A percentile compares a stretch with the other conserved stretches of the same genome.
phyloP scores from a whole-genome alignment of 2,329 filamentous ascomycete species.

The Calonectria crousiana region DNA sequence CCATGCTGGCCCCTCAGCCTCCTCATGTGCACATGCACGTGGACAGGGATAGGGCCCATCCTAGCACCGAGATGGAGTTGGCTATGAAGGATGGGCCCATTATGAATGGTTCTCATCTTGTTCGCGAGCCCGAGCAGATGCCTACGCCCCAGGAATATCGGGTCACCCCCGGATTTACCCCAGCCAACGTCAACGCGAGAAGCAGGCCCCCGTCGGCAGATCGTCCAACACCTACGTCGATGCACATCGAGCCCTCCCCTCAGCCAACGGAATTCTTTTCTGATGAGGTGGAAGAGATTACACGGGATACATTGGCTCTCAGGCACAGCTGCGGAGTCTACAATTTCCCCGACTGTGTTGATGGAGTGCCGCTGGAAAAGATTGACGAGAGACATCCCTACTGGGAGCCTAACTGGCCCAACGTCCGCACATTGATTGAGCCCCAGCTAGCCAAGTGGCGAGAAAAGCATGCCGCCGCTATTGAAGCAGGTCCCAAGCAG shows the following conservation, averaged over 20 bases:
- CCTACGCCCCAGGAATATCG: constrained; percentile 43
- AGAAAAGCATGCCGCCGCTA: constrained; percentile 57
- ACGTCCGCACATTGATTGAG: constrained; percentile 57
- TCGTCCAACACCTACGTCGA: constrained; percentile 44
- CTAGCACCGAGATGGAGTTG: constrained; percentile 37
- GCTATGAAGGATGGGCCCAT: constrained; percentile 29
- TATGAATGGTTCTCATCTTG: constrained; percentile 26
- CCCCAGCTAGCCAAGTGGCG: constrained; percentile 61
- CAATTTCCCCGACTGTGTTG: constrained; percentile 64
- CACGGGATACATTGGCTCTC: constrained; percentile 57
- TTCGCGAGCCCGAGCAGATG: constrained; percentile 43
- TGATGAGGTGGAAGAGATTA: constrained; percentile 54
- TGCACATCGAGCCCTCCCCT: constrained; percentile 44
- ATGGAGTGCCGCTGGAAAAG: constrained; percentile 65
- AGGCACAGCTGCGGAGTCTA: constrained; percentile 63
- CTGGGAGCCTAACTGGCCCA: constrained; percentile 67
- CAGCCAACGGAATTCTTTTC: constrained; percentile 34
- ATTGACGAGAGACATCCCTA: constrained; percentile 64
- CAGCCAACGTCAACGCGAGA: constrained; percentile 42
- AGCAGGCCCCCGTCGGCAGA: constrained; percentile 46
- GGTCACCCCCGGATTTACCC: constrained; percentile 46
- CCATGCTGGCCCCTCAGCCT: constrained; percentile 20
- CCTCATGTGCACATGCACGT: not conserved
- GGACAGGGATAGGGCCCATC: constrained; percentile 35
- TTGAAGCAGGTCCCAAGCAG: constrained; percentile 47